Conservation (phyloP, 306 rosid genomes). For the Lupinus albus region DNA sequence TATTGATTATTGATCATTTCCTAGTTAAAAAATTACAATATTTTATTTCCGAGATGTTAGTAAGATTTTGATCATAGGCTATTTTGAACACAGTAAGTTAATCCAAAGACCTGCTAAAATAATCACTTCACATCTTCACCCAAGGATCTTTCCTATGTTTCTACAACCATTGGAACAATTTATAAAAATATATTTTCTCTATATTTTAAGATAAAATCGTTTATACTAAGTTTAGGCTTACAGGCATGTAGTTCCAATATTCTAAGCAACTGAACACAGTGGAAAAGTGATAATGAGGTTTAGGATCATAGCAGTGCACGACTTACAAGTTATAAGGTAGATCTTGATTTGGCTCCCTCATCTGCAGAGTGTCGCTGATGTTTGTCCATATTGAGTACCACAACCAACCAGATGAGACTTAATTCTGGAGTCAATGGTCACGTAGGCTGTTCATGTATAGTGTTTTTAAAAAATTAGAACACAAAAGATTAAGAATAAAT, state of each 20-base stretch:
- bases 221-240: constrained; percentile 1
- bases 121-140: constrained; percentile 18
- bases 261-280: constrained; percentile 23
- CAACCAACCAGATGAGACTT: constrained; percentile 13
- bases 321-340: not conserved
- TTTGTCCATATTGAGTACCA: constrained; percentile 14
- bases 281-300: constrained; percentile 12
- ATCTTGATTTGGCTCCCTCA: constrained; percentile 5
- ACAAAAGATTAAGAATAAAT: not conserved
- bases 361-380: constrained; percentile 5
- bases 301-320: not conserved
- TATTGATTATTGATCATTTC: too few relatives aligned
- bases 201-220: not conserved
- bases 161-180: constrained; percentile 9
- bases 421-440: constrained; percentile 1
- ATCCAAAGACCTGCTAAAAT: too few relatives aligned
- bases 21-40: not conserved
- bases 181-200: not conserved
- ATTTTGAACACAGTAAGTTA: too few relatives aligned
- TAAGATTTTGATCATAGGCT: not conserved
- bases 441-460: not conserved
- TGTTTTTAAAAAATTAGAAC: not conserved
- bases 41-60: not conserved
- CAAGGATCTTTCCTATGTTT: constrained; percentile 22
- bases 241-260: constrained; percentile 21